phyloP scores from a whole-genome alignment of 2,329 filamentous ascomycete species.

The Colletotrichum scovillei region DNA sequence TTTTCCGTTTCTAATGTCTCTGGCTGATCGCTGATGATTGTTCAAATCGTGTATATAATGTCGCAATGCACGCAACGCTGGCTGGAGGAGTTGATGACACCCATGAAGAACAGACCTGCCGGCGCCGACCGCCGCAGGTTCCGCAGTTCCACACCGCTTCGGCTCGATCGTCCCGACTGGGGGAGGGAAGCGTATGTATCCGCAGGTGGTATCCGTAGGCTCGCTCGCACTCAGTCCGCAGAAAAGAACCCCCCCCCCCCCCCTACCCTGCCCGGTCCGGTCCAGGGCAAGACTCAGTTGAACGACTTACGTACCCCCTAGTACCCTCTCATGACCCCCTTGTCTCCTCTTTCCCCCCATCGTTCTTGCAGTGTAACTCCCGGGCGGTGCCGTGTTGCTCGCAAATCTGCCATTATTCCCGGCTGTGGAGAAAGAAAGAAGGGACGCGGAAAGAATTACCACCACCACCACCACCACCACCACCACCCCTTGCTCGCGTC shows the following conservation, averaged over 20 bases:
- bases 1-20: slow-evolving; percentile 5
- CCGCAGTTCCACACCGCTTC: slow-evolving; percentile 15
- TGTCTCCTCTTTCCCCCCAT: background rate
- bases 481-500: too few relatives aligned
- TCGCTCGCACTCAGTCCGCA: background rate
- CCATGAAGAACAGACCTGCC: background rate
- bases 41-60: background rate
- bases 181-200: too few relatives aligned
- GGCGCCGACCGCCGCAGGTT: slow-evolving; percentile 9
- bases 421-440: background rate
- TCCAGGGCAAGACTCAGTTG: background rate
- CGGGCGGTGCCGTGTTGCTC: background rate
- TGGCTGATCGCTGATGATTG: background rate
- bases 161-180: background rate
- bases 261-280: background rate
- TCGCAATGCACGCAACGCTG: too few relatives aligned
- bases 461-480: background rate
- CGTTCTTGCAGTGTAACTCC: background rate
- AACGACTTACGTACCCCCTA: too few relatives aligned
- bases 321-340: too few relatives aligned
- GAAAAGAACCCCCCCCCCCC: background rate
- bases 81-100: too few relatives aligned
- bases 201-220: too few relatives aligned
- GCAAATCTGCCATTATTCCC: background rate
- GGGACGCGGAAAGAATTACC: background rate